Conservation (phyloP, 768 basidiomycete species). For the Pleurotus platypus region DNA sequence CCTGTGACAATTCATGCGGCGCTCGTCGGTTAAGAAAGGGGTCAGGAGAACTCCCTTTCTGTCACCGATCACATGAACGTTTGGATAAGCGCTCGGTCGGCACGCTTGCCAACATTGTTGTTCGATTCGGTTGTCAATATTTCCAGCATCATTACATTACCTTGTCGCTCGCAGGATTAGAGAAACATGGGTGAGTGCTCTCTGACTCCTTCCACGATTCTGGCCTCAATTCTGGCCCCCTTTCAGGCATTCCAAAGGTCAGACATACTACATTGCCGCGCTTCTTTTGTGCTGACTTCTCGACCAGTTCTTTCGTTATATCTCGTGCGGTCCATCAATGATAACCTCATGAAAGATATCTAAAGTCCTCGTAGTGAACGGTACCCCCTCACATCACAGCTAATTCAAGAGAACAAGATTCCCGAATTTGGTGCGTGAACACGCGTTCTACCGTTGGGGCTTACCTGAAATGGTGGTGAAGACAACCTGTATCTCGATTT, state of each 20-base stretch:
- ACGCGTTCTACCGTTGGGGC: neutral
- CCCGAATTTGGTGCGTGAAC: slow-evolving; percentile 83
- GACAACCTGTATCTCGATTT: slow-evolving; percentile 94
- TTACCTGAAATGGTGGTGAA: slow-evolving; percentile 23
- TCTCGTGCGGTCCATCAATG: slow-evolving; percentile 58
- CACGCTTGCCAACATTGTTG: too few species aligned
- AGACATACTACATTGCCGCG: slow-evolving; percentile 11
- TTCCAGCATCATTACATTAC: too few species aligned
- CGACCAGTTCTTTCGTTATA: slow-evolving; percentile 90
- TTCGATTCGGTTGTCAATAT: too few species aligned
- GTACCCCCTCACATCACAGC: slow-evolving; percentile 95
- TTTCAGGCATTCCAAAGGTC: slow-evolving; percentile 64
- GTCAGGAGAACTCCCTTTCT: too few species aligned
- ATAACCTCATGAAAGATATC: neutral
- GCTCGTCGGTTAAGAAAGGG: too few species aligned
- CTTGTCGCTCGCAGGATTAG: too few species aligned
- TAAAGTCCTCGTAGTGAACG: slow-evolving; percentile 64
- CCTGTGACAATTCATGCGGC: too few species aligned
- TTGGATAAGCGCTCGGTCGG: too few species aligned
- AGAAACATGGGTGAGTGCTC: too few species aligned
- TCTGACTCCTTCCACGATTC: too few species aligned
- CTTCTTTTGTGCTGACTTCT: slow-evolving; percentile 12
- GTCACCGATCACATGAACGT: too few species aligned
- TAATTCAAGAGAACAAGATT: slow-evolving; percentile 98
- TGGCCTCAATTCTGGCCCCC: too few species aligned